Conservation (phyloP, 108 stramenopile genomes). For the Nannochloropsis gaditana region DNA sequence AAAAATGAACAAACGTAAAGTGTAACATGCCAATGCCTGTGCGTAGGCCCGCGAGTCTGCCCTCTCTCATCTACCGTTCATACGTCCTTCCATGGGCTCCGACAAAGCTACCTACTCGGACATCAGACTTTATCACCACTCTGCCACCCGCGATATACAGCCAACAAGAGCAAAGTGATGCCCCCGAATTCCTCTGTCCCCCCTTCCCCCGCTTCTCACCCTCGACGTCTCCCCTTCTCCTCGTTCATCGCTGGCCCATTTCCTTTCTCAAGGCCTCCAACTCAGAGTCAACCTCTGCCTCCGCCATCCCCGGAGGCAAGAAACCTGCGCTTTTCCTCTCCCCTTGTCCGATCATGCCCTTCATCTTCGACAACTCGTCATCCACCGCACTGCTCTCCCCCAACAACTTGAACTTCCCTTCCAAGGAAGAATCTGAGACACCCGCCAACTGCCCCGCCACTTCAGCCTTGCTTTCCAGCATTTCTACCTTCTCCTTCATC, state of each 20-base stretch:
- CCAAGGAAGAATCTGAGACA: constrained; percentile 61
- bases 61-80: too few species aligned
- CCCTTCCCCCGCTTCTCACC: not conserved
- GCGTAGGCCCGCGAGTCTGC: too few species aligned
- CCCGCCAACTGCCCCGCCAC: constrained; percentile 79
- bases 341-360: constrained; percentile 60
- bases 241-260: not conserved
- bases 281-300: constrained; percentile 69
- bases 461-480: constrained; percentile 81
- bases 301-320: constrained; percentile 10
- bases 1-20: too few species aligned
- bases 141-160: too few species aligned
- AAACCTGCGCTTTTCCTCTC: constrained; percentile 23
- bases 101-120: too few species aligned
- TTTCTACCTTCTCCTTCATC: constrained; percentile 96
- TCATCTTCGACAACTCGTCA: constrained; percentile 77
- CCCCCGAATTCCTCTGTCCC: not conserved
- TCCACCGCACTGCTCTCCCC: constrained; percentile 72
- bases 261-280: constrained; percentile 71
- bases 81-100: too few species aligned
- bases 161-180: too few species aligned
- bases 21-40: too few species aligned
- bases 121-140: too few species aligned
- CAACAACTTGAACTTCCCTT: constrained; percentile 75
- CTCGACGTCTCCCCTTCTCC: not conserved